Conservation (phyloP, 768 basidiomycete species). For the Suillus paluster region DNA sequence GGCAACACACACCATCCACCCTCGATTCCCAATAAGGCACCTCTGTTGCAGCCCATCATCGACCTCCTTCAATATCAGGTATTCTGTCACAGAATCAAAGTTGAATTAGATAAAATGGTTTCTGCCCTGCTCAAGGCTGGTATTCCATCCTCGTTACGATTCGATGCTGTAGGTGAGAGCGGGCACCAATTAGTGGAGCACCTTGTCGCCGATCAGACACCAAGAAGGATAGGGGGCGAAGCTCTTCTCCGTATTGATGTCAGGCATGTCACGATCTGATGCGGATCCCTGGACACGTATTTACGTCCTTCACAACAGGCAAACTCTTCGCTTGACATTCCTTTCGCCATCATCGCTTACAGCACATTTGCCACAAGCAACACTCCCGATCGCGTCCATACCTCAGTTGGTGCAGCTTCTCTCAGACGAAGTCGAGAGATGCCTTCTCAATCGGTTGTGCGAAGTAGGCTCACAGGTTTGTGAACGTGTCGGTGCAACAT, state of each 20-base stretch:
- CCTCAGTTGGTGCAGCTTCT: conserved; percentile 78
- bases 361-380: conserved; percentile 84
- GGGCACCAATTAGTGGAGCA: conserved; percentile 58
- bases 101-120: conserved; percentile 58
- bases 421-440: conserved; percentile 75
- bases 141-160: conserved; percentile 58
- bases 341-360: conserved; percentile 73
- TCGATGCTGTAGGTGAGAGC: conserved; percentile 69
- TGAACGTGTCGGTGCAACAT: conserved; percentile 56
- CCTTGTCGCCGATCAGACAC: conserved; percentile 45
- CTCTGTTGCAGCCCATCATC: conserved; percentile 73
- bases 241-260: conserved; percentile 72
- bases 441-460: conserved; percentile 70
- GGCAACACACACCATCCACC: conserved; percentile 27
- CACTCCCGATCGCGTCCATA: conserved; percentile 71
- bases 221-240: conserved; percentile 66
- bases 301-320: conserved; percentile 48
- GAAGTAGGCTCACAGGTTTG: conserved; percentile 64
- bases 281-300: not conserved
- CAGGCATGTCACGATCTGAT: conserved; percentile 44
- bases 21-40: conserved; percentile 37
- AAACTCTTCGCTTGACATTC: conserved; percentile 77
- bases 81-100: conserved; percentile 66
- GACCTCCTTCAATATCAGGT: conserved; percentile 80
- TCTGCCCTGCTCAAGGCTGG: conserved; percentile 55